These are phyloP conservation scores for Zopfochytrium polystomum DNA, from an alignment of 371 early-diverging fungal species.

Conservation along the genomic window DNA sequence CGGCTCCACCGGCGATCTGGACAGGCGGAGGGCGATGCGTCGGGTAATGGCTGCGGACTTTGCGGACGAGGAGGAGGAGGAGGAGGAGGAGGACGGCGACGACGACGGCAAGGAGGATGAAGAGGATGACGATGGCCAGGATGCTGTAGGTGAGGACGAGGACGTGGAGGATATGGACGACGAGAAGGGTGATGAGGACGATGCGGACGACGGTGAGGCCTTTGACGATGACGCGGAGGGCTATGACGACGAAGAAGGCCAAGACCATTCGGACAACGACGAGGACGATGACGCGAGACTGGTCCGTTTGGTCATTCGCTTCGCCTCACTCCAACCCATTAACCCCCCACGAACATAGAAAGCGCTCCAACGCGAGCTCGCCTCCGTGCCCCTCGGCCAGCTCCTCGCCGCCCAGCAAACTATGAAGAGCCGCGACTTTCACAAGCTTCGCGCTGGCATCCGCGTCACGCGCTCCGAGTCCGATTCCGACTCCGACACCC, in stretches of 20 bases:
- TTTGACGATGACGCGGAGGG: constrained; percentile 3
- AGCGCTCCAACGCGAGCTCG: constrained; percentile 51
- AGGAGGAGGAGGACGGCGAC: constrained; percentile 29
- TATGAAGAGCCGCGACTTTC: constrained; percentile 59
- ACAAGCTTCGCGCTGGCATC: constrained; percentile 35
- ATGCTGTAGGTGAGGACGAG: constrained; percentile 21
- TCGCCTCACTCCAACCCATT: not conserved
- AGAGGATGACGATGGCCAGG: constrained; percentile 18
- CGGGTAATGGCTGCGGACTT: constrained; percentile 2
- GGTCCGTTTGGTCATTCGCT: not conserved
- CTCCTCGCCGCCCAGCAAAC: constrained; percentile 71
- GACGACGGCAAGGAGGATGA: constrained; percentile 21
- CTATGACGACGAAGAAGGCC: constrained; percentile 1
- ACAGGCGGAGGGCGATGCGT: constrained; percentile 7
- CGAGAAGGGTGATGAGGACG: constrained; percentile 1
- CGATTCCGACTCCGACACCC: not conserved
- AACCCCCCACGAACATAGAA: constrained; percentile 16
- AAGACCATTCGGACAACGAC: not conserved
- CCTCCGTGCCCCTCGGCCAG: constrained; percentile 78
- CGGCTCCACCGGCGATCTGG: constrained; percentile 33
- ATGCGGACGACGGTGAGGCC: not conserved
- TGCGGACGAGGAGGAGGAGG: constrained; percentile 18
- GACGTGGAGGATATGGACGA: constrained; percentile 2
- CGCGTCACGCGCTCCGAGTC: not conserved
- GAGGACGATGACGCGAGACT: not conserved